Percentiles rank a stretch among this genome's conserved stretches.
Evolutionary conservation across 2,329 filamentous ascomycete species (phyloP).

Genomic region (Trichophyton benhamiae): DNA sequence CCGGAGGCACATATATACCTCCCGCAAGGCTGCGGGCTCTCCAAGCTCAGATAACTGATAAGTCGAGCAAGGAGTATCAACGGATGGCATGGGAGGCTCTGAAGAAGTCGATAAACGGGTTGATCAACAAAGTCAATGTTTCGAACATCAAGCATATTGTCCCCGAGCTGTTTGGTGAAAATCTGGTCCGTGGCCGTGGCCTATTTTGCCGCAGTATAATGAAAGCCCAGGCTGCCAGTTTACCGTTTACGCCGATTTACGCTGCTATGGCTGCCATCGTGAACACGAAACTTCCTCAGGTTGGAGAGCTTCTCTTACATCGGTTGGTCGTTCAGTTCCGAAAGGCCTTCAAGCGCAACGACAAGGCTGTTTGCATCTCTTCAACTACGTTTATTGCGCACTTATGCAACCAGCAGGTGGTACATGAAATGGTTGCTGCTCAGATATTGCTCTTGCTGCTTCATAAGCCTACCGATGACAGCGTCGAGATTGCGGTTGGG

Average conservation of each 20-base stretch:
- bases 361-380: slow-evolving; percentile 88
- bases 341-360: slow-evolving; percentile 90
- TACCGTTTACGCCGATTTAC: slow-evolving; percentile 93
- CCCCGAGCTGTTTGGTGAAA: slow-evolving; percentile 89
- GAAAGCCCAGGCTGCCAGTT: slow-evolving; percentile 92
- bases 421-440: slow-evolving; percentile 82
- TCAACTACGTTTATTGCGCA: slow-evolving; percentile 93
- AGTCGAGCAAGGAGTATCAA: slow-evolving; percentile 91
- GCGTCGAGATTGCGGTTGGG: slow-evolving; percentile 91
- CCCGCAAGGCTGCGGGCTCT: slow-evolving; percentile 80
- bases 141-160: slow-evolving; percentile 97
- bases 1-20: slow-evolving; percentile 91
- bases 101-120: slow-evolving; percentile 96
- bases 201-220: slow-evolving; percentile 93
- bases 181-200: slow-evolving; percentile 78
- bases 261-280: slow-evolving; percentile 92
- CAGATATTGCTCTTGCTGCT: slow-evolving; percentile 86
- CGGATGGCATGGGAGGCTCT: slow-evolving; percentile 98
- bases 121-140: slow-evolving; percentile 98
- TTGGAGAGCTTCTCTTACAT: slow-evolving; percentile 79
- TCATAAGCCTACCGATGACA: slow-evolving; percentile 92
- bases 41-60: slow-evolving; percentile 94
- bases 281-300: slow-evolving; percentile 91
- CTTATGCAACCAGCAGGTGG: slow-evolving; percentile 89
- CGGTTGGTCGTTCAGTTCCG: slow-evolving; percentile 83